Evolutionary conservation across 345 rosid species (phyloP).

Genomic region (Acer yangbiense): DNA sequence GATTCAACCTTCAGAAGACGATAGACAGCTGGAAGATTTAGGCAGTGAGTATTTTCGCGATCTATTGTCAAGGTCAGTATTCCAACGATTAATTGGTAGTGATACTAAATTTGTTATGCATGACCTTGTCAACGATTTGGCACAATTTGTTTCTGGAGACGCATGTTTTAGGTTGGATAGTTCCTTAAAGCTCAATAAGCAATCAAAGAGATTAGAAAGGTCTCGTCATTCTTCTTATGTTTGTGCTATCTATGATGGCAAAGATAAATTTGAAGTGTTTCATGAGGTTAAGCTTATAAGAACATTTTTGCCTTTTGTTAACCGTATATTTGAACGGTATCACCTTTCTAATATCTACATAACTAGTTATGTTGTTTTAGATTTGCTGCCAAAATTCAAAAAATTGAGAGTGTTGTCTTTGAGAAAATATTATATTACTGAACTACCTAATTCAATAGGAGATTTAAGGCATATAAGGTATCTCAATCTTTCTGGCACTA

Average conservation of each 20-base stretch:
- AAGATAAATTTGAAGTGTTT: neutral
- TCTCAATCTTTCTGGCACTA: too few species aligned
- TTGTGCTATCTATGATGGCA: neutral
- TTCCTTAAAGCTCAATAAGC: neutral
- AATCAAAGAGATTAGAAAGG: neutral
- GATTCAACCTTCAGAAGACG: neutral
- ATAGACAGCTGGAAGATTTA: constrained; percentile 5
- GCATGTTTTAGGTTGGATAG: neutral
- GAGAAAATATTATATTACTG: too few species aligned
- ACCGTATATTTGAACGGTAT: neutral
- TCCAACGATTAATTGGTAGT: neutral
- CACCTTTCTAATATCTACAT: too few species aligned
- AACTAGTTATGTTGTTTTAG: too few species aligned
- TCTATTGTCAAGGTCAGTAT: constrained; percentile 5
- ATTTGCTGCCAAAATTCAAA: too few species aligned
- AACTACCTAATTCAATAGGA: too few species aligned
- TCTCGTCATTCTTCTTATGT: neutral
- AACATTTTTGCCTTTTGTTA: too few species aligned
- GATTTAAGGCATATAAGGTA: too few species aligned
- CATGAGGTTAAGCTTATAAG: neutral
- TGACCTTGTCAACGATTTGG: constrained; percentile 24
- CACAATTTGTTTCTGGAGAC: constrained; percentile 2
- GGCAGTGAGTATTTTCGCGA: constrained; percentile 7
- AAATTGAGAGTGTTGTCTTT: too few species aligned
- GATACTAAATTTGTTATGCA: constrained; percentile 16